These are phyloP conservation scores for Psidium friedrichsthalianum DNA, from an alignment of 345 rosid species.

Conservation along the genomic window DNA sequence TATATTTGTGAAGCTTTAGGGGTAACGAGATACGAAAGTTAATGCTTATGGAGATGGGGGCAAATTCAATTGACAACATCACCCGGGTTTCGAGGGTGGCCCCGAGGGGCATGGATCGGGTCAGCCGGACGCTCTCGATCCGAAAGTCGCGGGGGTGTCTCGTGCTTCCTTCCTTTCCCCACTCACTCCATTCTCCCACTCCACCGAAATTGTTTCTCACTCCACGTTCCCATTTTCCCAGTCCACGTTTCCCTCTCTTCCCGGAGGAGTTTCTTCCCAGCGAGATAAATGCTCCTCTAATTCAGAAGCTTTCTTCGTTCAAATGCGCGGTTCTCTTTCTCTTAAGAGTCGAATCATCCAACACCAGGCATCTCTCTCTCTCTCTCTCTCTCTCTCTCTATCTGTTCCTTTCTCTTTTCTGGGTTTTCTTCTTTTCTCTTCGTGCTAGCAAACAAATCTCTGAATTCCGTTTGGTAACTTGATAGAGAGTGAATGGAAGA, in stretches of 20 bases:
- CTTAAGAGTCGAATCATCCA: background rate
- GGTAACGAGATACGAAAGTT: background rate
- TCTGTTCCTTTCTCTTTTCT: background rate
- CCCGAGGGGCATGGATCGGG: slow-evolving; percentile 5
- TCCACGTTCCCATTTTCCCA: background rate
- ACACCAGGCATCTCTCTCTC: background rate
- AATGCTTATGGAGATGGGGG: background rate
- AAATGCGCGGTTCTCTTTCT: background rate
- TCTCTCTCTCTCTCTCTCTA: background rate
- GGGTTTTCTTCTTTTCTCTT: background rate
- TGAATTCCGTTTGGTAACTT: background rate
- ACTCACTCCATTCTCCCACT: background rate
- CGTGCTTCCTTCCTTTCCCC: background rate
- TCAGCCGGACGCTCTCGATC: background rate
- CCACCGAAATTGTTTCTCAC: background rate
- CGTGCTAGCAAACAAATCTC: background rate
- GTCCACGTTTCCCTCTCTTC: background rate
- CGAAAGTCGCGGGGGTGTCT: background rate
- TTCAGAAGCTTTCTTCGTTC: background rate
- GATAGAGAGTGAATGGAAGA: background rate
- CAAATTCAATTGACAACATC: background rate
- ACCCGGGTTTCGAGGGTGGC: background rate
- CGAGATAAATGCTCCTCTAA: background rate
- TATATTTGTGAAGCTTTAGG: background rate
- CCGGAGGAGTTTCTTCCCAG: background rate